Evolutionary conservation across 371 early-diverging fungal species (phyloP), one percentile per base, ranked within the genome.

Genomic region (Saksenaea vasiformis): DNA sequence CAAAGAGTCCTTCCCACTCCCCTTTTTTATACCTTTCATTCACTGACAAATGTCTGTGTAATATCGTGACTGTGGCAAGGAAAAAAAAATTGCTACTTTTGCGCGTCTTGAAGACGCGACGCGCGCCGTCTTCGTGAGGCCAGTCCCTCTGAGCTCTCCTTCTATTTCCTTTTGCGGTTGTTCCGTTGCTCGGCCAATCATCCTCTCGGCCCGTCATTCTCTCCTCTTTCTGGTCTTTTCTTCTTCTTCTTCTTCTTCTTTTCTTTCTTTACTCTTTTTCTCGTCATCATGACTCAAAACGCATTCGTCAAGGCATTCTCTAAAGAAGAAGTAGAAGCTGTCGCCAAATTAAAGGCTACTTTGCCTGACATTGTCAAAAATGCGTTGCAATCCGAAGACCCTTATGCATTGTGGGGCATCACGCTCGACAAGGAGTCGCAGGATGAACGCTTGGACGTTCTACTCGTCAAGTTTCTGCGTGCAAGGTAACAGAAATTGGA

Each of bases 391-490:
- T 59, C 65, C 37, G 64, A 76, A 26, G 72, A 79, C 15, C 62
- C 64, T 36, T 73, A 79, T 44, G 58, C 67, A 17, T 66, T 87
- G 44, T 87, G 87, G 87, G 81, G 73, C 17, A 73, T 87, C 31
- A 62, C 74, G 1, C 75, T 87, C 17, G 73, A 70, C 54, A 73
- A 73, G 37, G 64, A 69, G 9, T 77, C 78, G 11, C 66, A 59
- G 3, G 87, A 87, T 68, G 74, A 77, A 54, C 78, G 85, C 17
- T 60, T 87, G 44, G 74, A 84, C 35, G 85, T 87, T 9, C 61
- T 87, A 15, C 58, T 87, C 19, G 68, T 79, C 41, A 87, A 87
- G 69, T 87, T 85, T 56, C 62, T 86, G 39, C 71, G 75, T 58
- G 87, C 87, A 1, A 79, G 87, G 75, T 78, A 70, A 64, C 22